These are phyloP conservation scores for Collariella sp. DNA, from an alignment of 495 filamentous ascomycete genomes.

Conservation along the genomic window DNA sequence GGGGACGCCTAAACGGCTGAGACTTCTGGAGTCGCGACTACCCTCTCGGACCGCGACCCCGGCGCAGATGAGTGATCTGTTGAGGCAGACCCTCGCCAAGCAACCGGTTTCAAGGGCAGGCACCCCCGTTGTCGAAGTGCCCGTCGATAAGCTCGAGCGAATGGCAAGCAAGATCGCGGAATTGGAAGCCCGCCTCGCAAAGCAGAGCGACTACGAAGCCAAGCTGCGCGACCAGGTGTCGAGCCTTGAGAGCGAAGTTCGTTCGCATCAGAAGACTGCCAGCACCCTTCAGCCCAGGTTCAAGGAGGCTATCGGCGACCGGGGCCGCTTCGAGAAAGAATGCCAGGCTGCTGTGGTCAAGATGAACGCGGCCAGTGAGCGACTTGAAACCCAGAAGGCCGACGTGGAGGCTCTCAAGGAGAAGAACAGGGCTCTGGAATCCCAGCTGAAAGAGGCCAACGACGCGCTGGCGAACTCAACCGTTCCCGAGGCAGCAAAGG, in stretches of 20 bases:
- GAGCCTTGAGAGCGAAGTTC: conserved; percentile 25
- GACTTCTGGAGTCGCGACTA: conserved; percentile 8
- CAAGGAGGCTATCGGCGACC: conserved; percentile 33
- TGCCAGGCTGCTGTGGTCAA: conserved; percentile 23
- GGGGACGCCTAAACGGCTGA: conserved; percentile 19
- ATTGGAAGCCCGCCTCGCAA: conserved; percentile 21
- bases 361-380: conserved; percentile 9
- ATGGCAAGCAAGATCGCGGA: conserved; percentile 28
- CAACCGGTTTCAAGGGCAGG: neutral
- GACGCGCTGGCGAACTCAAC: conserved; percentile 38
- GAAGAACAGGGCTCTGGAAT: conserved; percentile 39
- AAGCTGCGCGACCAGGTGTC: conserved; percentile 23
- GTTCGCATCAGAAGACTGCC: conserved; percentile 21
- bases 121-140: conserved; percentile 19
- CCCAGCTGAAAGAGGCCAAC: conserved; percentile 42
- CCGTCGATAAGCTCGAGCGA: conserved; percentile 30
- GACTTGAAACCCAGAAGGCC: conserved; percentile 32
- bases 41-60: conserved; percentile 5
- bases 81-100: conserved; percentile 17
- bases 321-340: conserved; percentile 29
- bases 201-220: conserved; percentile 18
- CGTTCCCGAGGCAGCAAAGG: conserved; percentile 41
- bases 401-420: conserved; percentile 43
- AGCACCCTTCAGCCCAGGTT: conserved; percentile 24
- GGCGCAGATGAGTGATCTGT: conserved; percentile 19